These are phyloP conservation scores for Suillus weaverae DNA, from an alignment of 768 basidiomycete genomes.

Conservation along the genomic window DNA sequence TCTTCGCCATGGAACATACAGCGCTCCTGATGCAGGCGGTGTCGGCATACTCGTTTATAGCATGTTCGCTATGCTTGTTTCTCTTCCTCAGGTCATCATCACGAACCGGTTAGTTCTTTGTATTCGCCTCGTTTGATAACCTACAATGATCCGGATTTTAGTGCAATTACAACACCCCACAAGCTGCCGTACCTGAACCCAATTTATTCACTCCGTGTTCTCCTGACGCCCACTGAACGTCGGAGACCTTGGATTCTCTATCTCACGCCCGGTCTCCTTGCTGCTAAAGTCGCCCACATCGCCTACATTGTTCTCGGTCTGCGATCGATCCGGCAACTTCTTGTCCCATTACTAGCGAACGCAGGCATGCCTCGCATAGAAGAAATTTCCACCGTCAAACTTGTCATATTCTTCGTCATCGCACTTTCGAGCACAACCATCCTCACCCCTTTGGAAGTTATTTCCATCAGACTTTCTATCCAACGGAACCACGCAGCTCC, in stretches of 20 bases:
- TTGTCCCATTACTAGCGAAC: slow-evolving; percentile 54
- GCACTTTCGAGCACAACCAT: slow-evolving; percentile 55
- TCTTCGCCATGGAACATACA: slow-evolving; percentile 65
- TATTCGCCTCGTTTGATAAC: neutral
- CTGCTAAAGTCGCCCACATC: slow-evolving; percentile 44
- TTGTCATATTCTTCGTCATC: slow-evolving; percentile 57
- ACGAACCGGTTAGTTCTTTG: slow-evolving; percentile 63
- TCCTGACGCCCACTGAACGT: slow-evolving; percentile 82
- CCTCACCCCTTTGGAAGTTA: slow-evolving; percentile 78
- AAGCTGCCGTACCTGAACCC: slow-evolving; percentile 64
- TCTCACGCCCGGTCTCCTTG: slow-evolving; percentile 67
- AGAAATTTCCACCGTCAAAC: slow-evolving; percentile 49
- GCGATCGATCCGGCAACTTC: slow-evolving; percentile 46
- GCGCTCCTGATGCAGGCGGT: slow-evolving; percentile 59
- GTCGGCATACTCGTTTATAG: slow-evolving; percentile 66
- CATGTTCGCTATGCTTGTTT: slow-evolving; percentile 62
- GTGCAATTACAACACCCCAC: slow-evolving; percentile 83
- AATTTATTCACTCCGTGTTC: slow-evolving; percentile 58
- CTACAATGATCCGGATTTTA: slow-evolving; percentile 28
- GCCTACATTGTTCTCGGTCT: slow-evolving; percentile 45
- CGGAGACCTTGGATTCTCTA: slow-evolving; percentile 79
- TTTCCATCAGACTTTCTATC: slow-evolving; percentile 74
- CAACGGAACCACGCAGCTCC: slow-evolving; percentile 81
- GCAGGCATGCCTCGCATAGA: slow-evolving; percentile 31
- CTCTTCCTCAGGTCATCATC: slow-evolving; percentile 68